Evolutionary conservation across 2,329 filamentous ascomycete species (phyloP).

Genomic region (Dothistroma pini): DNA sequence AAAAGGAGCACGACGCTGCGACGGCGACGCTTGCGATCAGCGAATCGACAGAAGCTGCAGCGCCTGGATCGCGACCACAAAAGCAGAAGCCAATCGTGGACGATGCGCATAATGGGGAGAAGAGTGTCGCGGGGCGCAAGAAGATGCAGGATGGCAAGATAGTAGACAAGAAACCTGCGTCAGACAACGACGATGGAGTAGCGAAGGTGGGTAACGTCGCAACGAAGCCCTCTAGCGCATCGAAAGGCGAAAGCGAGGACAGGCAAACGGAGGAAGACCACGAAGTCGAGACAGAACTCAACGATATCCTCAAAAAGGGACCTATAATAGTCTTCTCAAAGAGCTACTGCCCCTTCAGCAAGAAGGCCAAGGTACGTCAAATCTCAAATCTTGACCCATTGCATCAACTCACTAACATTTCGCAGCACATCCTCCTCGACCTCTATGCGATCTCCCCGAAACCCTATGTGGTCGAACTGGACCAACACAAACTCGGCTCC

Average conservation of each 20-base stretch:
- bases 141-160: conserved; percentile 45
- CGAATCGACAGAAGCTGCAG: conserved; percentile 12
- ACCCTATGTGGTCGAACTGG: conserved; percentile 87
- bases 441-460: conserved; percentile 78
- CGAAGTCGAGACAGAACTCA: conserved; percentile 60
- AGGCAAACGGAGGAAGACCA: conserved; percentile 57
- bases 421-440: conserved; percentile 65
- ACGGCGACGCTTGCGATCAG: conserved; percentile 18
- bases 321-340: conserved; percentile 83
- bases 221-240: conserved; percentile 35
- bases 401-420: not conserved
- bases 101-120: conserved; percentile 25
- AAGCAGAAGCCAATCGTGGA: conserved; percentile 64
- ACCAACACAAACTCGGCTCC: conserved; percentile 70
- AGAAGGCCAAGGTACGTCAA: conserved; percentile 64
- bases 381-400: not conserved
- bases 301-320: conserved; percentile 3
- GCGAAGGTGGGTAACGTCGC: conserved; percentile 45
- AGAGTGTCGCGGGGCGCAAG: conserved; percentile 52
- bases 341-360: conserved; percentile 83
- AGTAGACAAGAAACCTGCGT: conserved; percentile 31
- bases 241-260: conserved; percentile 34
- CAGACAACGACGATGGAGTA: conserved; percentile 41
- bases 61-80: conserved; percentile 45
- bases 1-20: conserved; percentile 33